Evolutionary conservation across 75 land plant species (phyloP).

Genomic region (Azolla pinnata): DNA sequence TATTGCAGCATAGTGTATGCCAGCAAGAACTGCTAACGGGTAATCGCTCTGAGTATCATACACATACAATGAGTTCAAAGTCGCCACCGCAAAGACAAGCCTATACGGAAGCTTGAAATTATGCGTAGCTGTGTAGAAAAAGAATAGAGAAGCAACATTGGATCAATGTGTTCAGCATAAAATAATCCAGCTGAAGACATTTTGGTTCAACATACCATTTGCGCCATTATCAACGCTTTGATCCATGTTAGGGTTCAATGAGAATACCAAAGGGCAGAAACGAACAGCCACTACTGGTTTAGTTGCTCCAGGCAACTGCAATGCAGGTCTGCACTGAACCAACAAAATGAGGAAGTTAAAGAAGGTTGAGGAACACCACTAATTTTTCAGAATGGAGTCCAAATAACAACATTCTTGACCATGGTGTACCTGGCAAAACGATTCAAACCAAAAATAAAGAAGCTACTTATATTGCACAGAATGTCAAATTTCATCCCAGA

Average conservation of each 20-base stretch:
- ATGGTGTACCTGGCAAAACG: too few species aligned
- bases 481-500: too few species aligned
- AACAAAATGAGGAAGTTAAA: too few species aligned
- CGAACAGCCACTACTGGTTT: constrained; percentile 79
- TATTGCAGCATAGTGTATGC: constrained; percentile 90
- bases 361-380: too few species aligned
- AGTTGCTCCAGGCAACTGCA: constrained; percentile 68
- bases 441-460: too few species aligned
- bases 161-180: not conserved
- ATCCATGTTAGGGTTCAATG: constrained; percentile 19
- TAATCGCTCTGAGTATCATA: constrained; percentile 74
- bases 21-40: constrained; percentile 77
- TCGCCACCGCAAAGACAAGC: constrained; percentile 85
- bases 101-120: constrained; percentile 81
- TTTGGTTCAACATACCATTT: not conserved
- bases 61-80: constrained; percentile 72
- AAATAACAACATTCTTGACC: too few species aligned
- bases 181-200: not conserved
- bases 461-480: too few species aligned
- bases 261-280: constrained; percentile 72
- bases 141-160: not conserved
- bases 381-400: too few species aligned
- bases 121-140: constrained; percentile 26
- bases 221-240: not conserved
- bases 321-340: constrained; percentile 51